Evolutionary conservation across 306 rosid species (phyloP), one percentile per base, ranked within the genome.

Genomic region (Cucumis hystrix): DNA sequence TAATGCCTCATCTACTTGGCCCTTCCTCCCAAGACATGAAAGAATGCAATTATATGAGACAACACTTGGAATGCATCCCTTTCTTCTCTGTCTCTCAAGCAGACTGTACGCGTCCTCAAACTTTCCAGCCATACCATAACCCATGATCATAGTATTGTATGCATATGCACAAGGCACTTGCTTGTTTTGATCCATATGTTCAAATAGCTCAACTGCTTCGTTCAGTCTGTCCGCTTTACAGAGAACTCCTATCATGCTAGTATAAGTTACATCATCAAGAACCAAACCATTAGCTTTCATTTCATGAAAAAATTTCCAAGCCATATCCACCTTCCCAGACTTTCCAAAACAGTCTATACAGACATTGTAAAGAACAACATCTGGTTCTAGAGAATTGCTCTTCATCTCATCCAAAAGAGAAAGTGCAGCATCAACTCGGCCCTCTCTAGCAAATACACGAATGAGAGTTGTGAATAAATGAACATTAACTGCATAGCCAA

Each of bases 281-380:
- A 81, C 71, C 82, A 92, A 80, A 3, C 92, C 95, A 49, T 83
- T 88, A 28, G 88, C 83, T 83, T 84, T 88, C 90, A 95, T 87
- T 84, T 95, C 98, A 83, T 95, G 97, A 88, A 92, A 95, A 81
- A 95, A 90, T 80, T 95, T 92, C 98, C 97, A 95, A 68, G 98
- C 97, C 92, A 95, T 95, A 82, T 95, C 98, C 81, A 95, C 88
- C 80, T 89, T 92, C 64, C 98, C 97, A 43, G 82, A 87, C 84
- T 90, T 95, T 28, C 98, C 98, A 82, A 92, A 95, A 83, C 93
- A 90, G 58, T 95, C 95, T 67, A 95, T 90, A 69, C 98, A 95
- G 73, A 95, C 96, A 82, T 95, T 95, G 78, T 90, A 95, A 67
- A 95, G 96, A 81, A 95, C 93, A 82, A 87, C 81, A 30, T 92